These are phyloP conservation scores for Turnera subulata DNA, from an alignment of 345 rosid species.

Conservation along the genomic window DNA sequence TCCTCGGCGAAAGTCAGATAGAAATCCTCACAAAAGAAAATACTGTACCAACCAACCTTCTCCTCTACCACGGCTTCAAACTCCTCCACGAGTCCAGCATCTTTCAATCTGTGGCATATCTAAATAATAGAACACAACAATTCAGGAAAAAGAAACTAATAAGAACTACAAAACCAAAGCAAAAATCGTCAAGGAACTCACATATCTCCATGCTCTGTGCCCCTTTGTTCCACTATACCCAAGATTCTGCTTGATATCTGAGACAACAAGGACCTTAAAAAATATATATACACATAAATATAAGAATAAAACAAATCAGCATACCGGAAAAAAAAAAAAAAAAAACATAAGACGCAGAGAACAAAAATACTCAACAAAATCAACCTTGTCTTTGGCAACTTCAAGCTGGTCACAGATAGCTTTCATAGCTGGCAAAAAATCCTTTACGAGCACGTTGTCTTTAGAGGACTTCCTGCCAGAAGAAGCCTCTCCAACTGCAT, in stretches of 20 bases:
- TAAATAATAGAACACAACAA: constrained; percentile 24
- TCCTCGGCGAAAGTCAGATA: background rate
- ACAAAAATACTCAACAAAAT: constrained; percentile 12
- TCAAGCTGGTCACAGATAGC: constrained; percentile 79
- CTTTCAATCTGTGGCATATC: constrained; percentile 74
- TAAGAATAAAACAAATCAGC: constrained; percentile 20
- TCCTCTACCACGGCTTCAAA: constrained; percentile 70
- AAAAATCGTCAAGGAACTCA: constrained; percentile 20
- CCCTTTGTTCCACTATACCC: constrained; percentile 61
- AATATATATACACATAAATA: constrained; percentile 11
- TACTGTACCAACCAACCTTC: constrained; percentile 48
- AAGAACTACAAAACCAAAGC: background rate
- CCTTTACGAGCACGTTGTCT: constrained; percentile 66
- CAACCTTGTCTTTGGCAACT: constrained; percentile 71
- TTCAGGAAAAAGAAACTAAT: background rate
- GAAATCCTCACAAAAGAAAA: background rate
- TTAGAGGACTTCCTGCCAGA: constrained; percentile 31
- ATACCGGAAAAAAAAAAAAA: constrained; percentile 11
- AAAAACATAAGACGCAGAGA: constrained; percentile 8
- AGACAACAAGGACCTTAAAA: constrained; percentile 76
- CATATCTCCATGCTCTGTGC: constrained; percentile 86
- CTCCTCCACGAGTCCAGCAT: constrained; percentile 66
- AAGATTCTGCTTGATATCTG: constrained; percentile 80
- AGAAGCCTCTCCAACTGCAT: constrained; percentile 30
- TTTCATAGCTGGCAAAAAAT: constrained; percentile 78